Base-by-base conservation (phyloP, 805 yeast genomes). In the Torulaspora quercuum region DNA sequence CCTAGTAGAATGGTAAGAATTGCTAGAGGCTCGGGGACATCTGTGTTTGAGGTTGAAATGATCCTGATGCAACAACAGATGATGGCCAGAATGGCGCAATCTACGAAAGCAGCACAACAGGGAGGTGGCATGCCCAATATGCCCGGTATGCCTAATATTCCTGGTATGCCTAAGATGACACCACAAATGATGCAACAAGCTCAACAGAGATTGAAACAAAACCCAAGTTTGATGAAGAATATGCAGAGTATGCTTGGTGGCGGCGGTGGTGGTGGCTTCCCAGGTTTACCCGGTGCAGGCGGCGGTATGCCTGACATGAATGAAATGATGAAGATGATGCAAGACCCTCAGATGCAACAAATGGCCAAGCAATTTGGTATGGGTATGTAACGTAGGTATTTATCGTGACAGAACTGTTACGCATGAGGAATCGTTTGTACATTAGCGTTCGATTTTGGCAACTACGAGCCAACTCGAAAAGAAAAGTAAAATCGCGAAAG, bases 41-140 rank as follows among this genome's bases (percentile, higher is more conserved):
- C 92, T 2, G 95, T 83, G 0, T 76, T 86, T 5, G 97, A 90
- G 49, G 95, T 90, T 18, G 97, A 90, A 60, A 86, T 88, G 75
- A 85, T 90, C 20, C 68, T 90, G 45, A 82, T 80, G 66, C 97
- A 92, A 65, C 95, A 85, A 61, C 77, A 83, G 61, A 83, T 87
- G 82, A 88, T 92, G 95, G 87, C 95, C 0, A 72, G 80, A 35
- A 85, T 90, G 92, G 96, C 95, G 2, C 82, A 81, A 59, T 77
- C 75, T 49, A 76, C 78, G 25, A 67, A 66, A 48, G 71, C 78
- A 11, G 55, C 57, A 3, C 50, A 46, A 29, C 63, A 63, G 37
- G 45, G 33, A 54, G 61, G 57, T 70, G 76, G 68, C n/a, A 67
- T 68, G 69, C 77, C 79, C 11, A 78, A 76, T 38, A 79, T 80